Evolutionary conservation across 1,139 yeast species (phyloP), one percentile per base, ranked within the genome.

Genomic region (Candida glucosophila): DNA sequence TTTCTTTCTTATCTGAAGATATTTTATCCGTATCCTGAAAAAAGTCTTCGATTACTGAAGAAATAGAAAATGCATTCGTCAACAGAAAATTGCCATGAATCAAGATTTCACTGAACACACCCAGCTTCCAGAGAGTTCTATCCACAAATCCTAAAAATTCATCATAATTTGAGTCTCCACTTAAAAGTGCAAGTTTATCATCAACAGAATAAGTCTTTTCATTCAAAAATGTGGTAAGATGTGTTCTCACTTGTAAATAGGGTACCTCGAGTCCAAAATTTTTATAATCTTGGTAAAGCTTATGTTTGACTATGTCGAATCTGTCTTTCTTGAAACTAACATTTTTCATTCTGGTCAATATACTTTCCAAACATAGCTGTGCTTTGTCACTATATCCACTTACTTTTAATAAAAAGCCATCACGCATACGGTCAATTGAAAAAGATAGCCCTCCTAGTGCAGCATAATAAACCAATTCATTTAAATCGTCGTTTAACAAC

Each of bases 321-420:
- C 94, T 67, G 13, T 64, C 67, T 14, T 55, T 55, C 19, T 57
- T 57, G 2, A 85, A 77, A 19, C 60, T 49, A 39, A 80, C 81
- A 6, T 46, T 47, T 12, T 57, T 51, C 24, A 86, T 44, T 14
- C 70, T 70, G 10, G 58, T 55, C 26, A 85, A 49, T 10, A 86
- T 73, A 31, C 73, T 67, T 24, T 68, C 68, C 21, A 85, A 53
- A 26, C 88, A 61, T 6, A 67, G 67, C 7, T 71, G 64, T 24
- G 86, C 57, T 44, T 88, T 88, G 50, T 90, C 90, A 41, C 81
- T 83, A 52, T 80, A 90, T 2, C 98, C 98, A 23, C 67, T 61
- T 12, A 85, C 62, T 25, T 71, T 70, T 21, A 90, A 47, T 21
- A 71, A 68, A 24, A 86, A 46, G 1, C 95, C 95, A 39, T 79